Base-by-base conservation (phyloP, 306 rosid genomes). In the Comarum palustre region DNA sequence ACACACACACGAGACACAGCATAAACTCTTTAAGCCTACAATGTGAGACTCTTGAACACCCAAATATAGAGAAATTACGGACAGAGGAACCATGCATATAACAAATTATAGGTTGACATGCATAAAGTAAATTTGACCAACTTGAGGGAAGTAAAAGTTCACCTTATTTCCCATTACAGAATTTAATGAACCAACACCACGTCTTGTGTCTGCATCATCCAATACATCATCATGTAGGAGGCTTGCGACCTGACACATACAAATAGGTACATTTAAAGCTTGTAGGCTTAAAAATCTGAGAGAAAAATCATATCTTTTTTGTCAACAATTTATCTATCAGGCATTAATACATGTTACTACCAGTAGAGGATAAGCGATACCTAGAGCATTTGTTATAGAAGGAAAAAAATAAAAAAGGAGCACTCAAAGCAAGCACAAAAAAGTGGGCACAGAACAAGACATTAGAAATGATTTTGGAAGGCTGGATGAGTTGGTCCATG, bases 201-300 rank as follows among this genome's bases (percentile, higher is more conserved):
- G 96, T 78, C 99, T 86, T 45, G 96, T 94, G 62, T 91, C 96
- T 47, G 99, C 99, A 74, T 94, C 99, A 79, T 94, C 99, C 87
- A 94, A 83, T 41, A 94, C 99, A 79, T 94, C 99, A 82, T 94
- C 99, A 19, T 94, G 99, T 78, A 94, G 91, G 82, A 94, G 99
- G 82, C 97, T 94, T 57, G 99, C 97, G 79, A 94, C 99, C 97
- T 94, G 78, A 19, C 51, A 68, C 54, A 76, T 78, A 20, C 36
- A 74, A 48, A 76, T 57, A 57, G 61, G 32, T 54, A 61, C 41
- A 63, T 68, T 72, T 69, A 48, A 71, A 57, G 42, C 65, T 54
- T 71, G 32, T 0, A 22, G 25, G 51, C 6, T 38, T 38, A 0
- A 12, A 20, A 31, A 51, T n/a, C 15, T 34, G 20, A 70, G 15